phyloP scores from a whole-genome alignment of 257 asterid genomes.

The Nicotiana noctiflora region DNA sequence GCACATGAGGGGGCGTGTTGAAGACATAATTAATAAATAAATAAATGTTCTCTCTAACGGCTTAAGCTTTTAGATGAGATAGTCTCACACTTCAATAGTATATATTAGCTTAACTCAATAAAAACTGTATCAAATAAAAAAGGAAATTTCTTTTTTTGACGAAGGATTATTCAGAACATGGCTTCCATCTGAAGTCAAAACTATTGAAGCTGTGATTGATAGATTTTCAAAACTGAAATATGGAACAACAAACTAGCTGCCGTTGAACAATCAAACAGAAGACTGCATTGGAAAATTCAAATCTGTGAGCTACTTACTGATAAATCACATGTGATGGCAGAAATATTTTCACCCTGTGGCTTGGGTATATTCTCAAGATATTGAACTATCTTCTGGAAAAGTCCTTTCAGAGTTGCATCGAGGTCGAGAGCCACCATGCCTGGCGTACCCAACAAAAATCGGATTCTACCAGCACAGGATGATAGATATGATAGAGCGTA shows the following conservation, averaged over 20 bases:
- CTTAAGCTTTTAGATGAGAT: no score
- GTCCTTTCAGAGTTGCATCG: conserved; percentile 81
- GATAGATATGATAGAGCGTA: conserved; percentile 93
- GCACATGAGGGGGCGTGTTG: no score
- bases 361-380: conserved; percentile 93
- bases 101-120: neutral
- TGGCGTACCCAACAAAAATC: conserved; percentile 93
- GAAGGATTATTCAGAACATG: neutral
- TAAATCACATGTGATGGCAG: conserved; percentile 81
- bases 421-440: conserved; percentile 99
- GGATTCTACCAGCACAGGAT: conserved; percentile 95
- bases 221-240: neutral
- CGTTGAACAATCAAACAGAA: neutral
- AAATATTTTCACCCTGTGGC: conserved; percentile 89
- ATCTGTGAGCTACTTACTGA: conserved; percentile 53
- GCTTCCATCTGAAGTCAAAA: neutral
- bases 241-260: neutral
- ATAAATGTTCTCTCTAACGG: no score
- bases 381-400: conserved; percentile 83
- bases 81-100: no score
- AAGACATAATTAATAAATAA: no score
- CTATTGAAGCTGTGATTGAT: neutral
- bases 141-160: neutral
- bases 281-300: neutral
- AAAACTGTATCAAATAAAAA: neutral